Conservation (phyloP, 2,329 filamentous ascomycete genomes). For the Penicillium sp. region DNA sequence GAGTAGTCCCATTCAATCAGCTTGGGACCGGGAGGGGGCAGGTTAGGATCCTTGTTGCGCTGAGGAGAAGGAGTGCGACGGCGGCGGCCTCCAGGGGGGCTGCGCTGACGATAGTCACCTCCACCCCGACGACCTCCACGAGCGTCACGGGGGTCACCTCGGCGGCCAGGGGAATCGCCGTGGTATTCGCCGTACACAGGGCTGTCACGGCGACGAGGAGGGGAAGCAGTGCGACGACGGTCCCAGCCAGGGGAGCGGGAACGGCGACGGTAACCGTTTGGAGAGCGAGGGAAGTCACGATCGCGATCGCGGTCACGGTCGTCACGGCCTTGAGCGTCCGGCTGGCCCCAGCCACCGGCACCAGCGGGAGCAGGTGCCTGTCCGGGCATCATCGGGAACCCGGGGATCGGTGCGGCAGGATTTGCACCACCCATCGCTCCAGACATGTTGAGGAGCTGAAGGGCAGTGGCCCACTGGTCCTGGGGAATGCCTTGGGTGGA, state of each 20-base stretch:
- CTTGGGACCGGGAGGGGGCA: constrained; percentile 55
- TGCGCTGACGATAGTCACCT: constrained; percentile 76
- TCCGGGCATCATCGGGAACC: constrained; percentile 28
- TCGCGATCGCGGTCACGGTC: constrained; percentile 60
- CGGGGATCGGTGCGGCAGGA: constrained; percentile 28
- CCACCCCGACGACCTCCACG: constrained; percentile 46
- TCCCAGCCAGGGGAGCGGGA: constrained; percentile 73
- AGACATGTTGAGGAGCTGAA: constrained; percentile 45
- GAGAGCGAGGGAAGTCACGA: constrained; percentile 58
- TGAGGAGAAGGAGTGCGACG: constrained; percentile 58
- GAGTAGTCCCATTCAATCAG: constrained; percentile 72
- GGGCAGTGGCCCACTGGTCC: constrained; percentile 64
- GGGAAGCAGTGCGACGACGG: constrained; percentile 62
- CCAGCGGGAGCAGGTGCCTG: constrained; percentile 24
- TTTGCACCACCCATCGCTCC: constrained; percentile 23
- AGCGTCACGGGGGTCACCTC: constrained; percentile 50
- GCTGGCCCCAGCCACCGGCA: constrained; percentile 30
- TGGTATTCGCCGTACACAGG: constrained; percentile 69
- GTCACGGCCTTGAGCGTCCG: constrained; percentile 41
- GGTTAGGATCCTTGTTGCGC: constrained; percentile 36
- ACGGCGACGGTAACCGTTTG: constrained; percentile 58
- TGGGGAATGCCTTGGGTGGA: constrained; percentile 68
- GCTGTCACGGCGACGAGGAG: constrained; percentile 57
- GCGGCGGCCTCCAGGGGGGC: constrained; percentile 61
- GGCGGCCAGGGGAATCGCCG: constrained; percentile 59